Percentiles rank a stretch among this genome's conserved stretches.
Conservation (phyloP, 2,329 filamentous ascomycete species). For the Byssochlamys sp. region DNA sequence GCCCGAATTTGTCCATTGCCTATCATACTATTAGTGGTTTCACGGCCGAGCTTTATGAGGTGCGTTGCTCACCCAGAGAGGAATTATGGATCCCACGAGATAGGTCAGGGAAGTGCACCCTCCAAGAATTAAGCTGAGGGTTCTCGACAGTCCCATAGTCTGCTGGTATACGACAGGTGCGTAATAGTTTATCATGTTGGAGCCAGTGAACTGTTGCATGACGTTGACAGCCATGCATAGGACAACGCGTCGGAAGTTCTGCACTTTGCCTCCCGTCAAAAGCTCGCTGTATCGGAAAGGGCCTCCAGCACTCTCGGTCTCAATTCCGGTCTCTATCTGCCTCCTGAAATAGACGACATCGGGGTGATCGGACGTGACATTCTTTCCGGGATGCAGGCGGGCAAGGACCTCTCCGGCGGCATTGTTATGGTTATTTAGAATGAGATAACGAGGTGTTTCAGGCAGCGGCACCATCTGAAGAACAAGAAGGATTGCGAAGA, state of each 20-base stretch:
- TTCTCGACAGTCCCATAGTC: slow-evolving; percentile 32
- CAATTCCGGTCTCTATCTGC: slow-evolving; percentile 29
- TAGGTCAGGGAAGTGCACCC: slow-evolving; percentile 36
- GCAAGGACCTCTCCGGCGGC: slow-evolving; percentile 21
- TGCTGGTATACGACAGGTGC: slow-evolving; percentile 31
- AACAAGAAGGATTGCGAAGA: slow-evolving; percentile 32
- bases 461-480: slow-evolving; percentile 27
- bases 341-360: slow-evolving; percentile 24
- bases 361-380: slow-evolving; percentile 18
- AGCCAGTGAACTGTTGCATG: slow-evolving; percentile 29
- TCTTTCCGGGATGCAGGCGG: slow-evolving; percentile 12
- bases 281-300: slow-evolving; percentile 29
- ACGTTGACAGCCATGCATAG: slow-evolving; percentile 26
- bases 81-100: slow-evolving; percentile 32
- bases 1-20: slow-evolving; percentile 32
- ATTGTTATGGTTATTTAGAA: slow-evolving; percentile 22
- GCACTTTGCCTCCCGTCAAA: slow-evolving; percentile 21
- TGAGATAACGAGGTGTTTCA: slow-evolving; percentile 30
- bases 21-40: neutral
- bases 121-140: slow-evolving; percentile 46
- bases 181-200: slow-evolving; percentile 35
- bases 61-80: slow-evolving; percentile 23
- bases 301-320: slow-evolving; percentile 20
- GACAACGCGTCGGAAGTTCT: slow-evolving; percentile 25
- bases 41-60: neutral